Evolutionary conservation across 192 early-diverging fungal species (phyloP).

Genomic region (Gonapodya sp.): DNA sequence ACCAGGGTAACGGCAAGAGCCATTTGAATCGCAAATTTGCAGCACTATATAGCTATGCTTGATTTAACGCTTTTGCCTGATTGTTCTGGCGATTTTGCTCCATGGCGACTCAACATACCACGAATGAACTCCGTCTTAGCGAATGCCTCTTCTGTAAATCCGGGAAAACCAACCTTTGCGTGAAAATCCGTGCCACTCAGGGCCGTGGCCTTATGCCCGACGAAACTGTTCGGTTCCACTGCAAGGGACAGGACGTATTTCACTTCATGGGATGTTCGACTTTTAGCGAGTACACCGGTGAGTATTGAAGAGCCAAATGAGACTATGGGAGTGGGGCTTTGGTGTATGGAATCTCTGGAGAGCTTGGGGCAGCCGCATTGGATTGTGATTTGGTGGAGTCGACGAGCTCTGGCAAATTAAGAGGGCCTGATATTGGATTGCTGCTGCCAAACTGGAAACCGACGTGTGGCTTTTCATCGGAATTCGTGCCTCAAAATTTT

Average conservation of each 20-base stretch:
- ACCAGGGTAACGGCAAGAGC: too few relatives aligned
- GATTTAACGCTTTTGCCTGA: too few relatives aligned
- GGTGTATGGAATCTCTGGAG: too few relatives aligned
- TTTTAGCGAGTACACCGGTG: conserved; percentile 86
- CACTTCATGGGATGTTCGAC: conserved; percentile 97
- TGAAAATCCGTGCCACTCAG: conserved; percentile 80
- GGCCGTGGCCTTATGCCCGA: conserved; percentile 95
- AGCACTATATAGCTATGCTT: not conserved
- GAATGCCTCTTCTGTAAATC: conserved; percentile 97
- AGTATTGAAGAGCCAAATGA: not conserved
- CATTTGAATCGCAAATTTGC: not conserved
- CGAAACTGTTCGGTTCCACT: conserved; percentile 78
- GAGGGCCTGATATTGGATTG: conserved; percentile 10
- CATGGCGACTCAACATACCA: conserved; percentile 18
- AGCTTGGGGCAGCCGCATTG: too few relatives aligned
- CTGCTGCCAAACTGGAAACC: not conserved
- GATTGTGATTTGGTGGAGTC: too few relatives aligned
- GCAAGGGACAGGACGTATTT: conserved; percentile 76
- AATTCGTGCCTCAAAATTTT: conserved; percentile 1
- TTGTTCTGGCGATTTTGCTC: too few relatives aligned
- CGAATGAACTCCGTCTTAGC: conserved; percentile 69
- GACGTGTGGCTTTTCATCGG: not conserved
- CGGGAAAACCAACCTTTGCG: conserved; percentile 96
- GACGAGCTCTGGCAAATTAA: too few relatives aligned
- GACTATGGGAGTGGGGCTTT: too few relatives aligned